Evolutionary conservation across 2,329 filamentous ascomycete genomes (phyloP).

Genomic region (Pyricularia grisea): DNA sequence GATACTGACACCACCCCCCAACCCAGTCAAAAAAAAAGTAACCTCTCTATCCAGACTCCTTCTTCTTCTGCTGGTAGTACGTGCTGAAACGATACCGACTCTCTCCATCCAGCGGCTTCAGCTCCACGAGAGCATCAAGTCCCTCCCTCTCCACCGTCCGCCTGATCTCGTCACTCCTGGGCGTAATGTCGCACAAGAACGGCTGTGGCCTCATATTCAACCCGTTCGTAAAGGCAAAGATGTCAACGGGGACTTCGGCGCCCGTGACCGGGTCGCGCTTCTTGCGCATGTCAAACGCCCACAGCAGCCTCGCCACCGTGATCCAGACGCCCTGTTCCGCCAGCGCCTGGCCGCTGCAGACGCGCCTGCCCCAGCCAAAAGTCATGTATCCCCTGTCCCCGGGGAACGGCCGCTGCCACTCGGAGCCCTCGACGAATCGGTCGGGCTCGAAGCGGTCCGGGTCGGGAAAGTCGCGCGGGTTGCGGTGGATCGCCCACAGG

Average conservation of each 20-base stretch:
- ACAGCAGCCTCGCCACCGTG: constrained; percentile 42
- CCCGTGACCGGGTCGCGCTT: constrained; percentile 50
- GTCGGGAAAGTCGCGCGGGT: constrained; percentile 35
- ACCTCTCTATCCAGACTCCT: constrained; percentile 9
- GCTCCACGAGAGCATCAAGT: constrained; percentile 36
- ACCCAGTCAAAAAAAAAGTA: background rate
- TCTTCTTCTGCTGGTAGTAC: constrained; percentile 30
- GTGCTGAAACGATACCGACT: constrained; percentile 48
- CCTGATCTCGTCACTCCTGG: constrained; percentile 36
- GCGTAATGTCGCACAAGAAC: constrained; percentile 43
- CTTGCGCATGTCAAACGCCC: constrained; percentile 23
- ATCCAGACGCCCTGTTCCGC: constrained; percentile 53
- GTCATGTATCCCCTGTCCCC: constrained; percentile 42
- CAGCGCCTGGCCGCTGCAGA: constrained; percentile 43
- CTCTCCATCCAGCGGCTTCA: constrained; percentile 43
- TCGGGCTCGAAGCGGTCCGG: constrained; percentile 34
- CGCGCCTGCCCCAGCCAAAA: constrained; percentile 45
- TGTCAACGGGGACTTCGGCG: constrained; percentile 46
- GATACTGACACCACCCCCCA: background rate
- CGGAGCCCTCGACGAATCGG: constrained; percentile 27
- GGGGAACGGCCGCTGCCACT: constrained; percentile 33
- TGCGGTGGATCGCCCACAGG: constrained; percentile 38
- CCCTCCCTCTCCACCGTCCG: constrained; percentile 43
- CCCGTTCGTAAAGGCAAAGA: constrained; percentile 42
- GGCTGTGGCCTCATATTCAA: constrained; percentile 48